Conservation (phyloP, 2,329 filamentous ascomycete species). For the Alternaria postmessia region DNA sequence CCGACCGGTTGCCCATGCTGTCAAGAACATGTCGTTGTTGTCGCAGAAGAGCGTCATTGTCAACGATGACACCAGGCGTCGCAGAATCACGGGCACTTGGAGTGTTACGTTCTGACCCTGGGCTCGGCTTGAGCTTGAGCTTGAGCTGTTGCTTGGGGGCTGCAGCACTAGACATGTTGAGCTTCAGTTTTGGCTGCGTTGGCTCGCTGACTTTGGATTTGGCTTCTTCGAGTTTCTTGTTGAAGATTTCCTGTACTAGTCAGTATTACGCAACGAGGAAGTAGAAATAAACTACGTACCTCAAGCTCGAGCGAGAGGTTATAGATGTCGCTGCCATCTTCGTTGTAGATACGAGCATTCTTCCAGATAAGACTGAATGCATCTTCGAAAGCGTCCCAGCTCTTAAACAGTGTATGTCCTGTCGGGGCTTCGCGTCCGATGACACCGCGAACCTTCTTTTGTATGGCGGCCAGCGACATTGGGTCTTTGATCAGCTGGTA, state of each 20-base stretch:
- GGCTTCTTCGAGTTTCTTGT: conserved; percentile 72
- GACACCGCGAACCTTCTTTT: conserved; percentile 78
- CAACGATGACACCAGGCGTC: conserved; percentile 61
- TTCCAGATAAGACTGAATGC: conserved; percentile 83
- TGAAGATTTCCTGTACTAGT: conserved; percentile 70
- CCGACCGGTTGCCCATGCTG: conserved; percentile 52
- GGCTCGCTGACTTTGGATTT: conserved; percentile 77
- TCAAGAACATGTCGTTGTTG: conserved; percentile 62
- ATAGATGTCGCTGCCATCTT: conserved; percentile 87
- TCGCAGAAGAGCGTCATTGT: conserved; percentile 62
- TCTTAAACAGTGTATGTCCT: conserved; percentile 74
- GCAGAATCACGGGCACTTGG: conserved; percentile 52
- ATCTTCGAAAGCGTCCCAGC: conserved; percentile 82
- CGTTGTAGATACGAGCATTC: conserved; percentile 89
- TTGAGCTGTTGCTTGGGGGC: conserved; percentile 64
- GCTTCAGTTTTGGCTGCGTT: conserved; percentile 77
- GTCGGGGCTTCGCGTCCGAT: conserved; percentile 71
- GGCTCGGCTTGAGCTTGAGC: conserved; percentile 62
- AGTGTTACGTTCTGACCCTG: conserved; percentile 50
- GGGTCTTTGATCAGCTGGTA: conserved; percentile 85
- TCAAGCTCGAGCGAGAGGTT: conserved; percentile 79
- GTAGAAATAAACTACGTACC: conserved; percentile 57
- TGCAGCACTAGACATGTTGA: conserved; percentile 67
- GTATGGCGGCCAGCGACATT: conserved; percentile 77
- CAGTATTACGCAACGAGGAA: conserved; percentile 10